phyloP scores from a whole-genome alignment of 768 basidiomycete species.

The Roridomyces roridus region DNA sequence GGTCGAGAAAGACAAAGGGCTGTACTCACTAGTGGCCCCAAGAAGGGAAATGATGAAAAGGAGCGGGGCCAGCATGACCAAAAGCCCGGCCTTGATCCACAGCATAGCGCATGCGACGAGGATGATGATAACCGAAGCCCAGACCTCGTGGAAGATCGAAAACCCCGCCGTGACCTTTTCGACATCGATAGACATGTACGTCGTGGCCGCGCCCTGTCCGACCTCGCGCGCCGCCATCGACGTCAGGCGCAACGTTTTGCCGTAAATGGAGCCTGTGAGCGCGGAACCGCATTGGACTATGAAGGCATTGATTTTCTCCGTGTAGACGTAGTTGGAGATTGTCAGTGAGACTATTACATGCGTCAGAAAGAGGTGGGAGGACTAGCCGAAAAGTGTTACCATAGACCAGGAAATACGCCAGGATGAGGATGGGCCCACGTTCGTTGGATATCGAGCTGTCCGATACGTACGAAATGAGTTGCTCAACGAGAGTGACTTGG shows the following conservation, averaged over 20 bases:
- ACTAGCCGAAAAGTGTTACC: not conserved
- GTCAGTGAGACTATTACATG: not conserved
- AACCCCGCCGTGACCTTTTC: slow-evolving; percentile 13
- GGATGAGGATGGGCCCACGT: slow-evolving; percentile 6
- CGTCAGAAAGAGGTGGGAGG: too few relatives aligned
- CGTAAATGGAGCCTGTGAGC: slow-evolving; percentile 14
- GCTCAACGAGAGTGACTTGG: slow-evolving; percentile 16
- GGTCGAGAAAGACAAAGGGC: too few relatives aligned
- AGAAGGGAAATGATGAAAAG: slow-evolving; percentile 9
- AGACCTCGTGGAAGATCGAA: slow-evolving; percentile 9
- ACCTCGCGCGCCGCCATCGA: slow-evolving; percentile 15
- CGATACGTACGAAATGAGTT: slow-evolving; percentile 8
- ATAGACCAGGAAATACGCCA: slow-evolving; percentile 10
- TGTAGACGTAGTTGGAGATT: slow-evolving; percentile 1
- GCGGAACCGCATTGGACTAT: slow-evolving; percentile 16
- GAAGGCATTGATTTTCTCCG: slow-evolving; percentile 8
- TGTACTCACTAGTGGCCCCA: slow-evolving; percentile 6
- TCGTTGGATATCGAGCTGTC: slow-evolving; percentile 13
- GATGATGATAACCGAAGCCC: slow-evolving; percentile 12
- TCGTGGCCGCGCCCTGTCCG: slow-evolving; percentile 16
- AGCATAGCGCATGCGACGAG: slow-evolving; percentile 14
- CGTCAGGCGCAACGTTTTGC: slow-evolving; percentile 8
- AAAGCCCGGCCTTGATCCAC: slow-evolving; percentile 12
- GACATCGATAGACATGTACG: slow-evolving; percentile 21
- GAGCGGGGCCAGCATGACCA: slow-evolving; percentile 17